Evolutionary conservation across 2,329 filamentous ascomycete species (phyloP), one percentile per base, ranked within the genome.

Genomic region (Trichoderma sp.): DNA sequence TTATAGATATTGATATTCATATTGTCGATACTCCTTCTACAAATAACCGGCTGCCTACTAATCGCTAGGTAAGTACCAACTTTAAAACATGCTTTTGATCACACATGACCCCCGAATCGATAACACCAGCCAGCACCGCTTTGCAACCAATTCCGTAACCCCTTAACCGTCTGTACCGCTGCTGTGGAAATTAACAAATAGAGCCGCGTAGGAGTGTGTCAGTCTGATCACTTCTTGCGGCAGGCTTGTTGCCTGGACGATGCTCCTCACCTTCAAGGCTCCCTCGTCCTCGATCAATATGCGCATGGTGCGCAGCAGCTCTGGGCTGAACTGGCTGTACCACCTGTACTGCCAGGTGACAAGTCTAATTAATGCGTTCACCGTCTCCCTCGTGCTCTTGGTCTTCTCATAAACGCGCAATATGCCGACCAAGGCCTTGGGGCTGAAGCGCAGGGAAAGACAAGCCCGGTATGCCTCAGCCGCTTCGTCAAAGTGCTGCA

Each of bases 281-380:
- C 96, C 96, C 81, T 99, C 96, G 74, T 97, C 94, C 81, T 98
- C 96, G 77, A 99, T 99, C 73, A 99, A 85, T 73, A 92, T 94
- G 71, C 96, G 91, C 76, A 98, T 92, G 3, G 92, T 91, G 80
- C 90, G 93, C 66, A 99, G 87, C 55, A 99, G 86, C 72, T 94
- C 90, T 0, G 96, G 96, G 21, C 94, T 97, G 82, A 99, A 99
- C 87, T 99, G 96, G 68, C 94, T 97, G 83, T 99, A 99, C 96
- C 96, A 99, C 74, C 96, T 87, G 82, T 97, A 99, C 82, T 99
- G 96, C 96, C 96, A 99, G 14, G 95, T 96, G 40, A 98, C 93
- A 53, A 99, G 84, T 64, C 94, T 86, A 73, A 99, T 97, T 70
- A 97, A 85, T n/a, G 92, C 90, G 33, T 90, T 91, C 7, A 98